phyloP scores from a whole-genome alignment of 2,329 filamentous ascomycete genomes.

The Plenodomus tracheiphilus region DNA sequence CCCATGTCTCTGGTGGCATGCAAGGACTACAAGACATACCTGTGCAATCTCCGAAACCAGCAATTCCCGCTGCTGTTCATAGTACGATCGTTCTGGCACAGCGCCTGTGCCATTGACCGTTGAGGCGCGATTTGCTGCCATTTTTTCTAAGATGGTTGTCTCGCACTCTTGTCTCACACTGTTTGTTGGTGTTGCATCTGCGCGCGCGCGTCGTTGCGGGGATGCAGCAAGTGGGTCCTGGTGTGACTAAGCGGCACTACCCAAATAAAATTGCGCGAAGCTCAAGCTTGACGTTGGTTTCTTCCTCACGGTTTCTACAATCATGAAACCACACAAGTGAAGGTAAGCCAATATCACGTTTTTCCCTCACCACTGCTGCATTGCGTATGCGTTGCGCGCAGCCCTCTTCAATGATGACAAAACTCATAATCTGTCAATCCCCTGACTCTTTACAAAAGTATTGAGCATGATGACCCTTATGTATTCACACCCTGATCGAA shows the following conservation, averaged over 20 bases:
- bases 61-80: conserved; percentile 74
- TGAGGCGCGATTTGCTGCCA: conserved; percentile 29
- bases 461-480: conserved; percentile 56
- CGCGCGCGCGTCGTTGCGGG: conserved; percentile 4
- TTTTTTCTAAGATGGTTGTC: conserved; percentile 9
- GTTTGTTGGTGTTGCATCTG: conserved; percentile 8
- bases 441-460: conserved; percentile 60
- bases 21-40: conserved; percentile 47
- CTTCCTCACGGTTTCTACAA: conserved; percentile 20
- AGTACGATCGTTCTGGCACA: conserved; percentile 56
- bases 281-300: conserved; percentile 13
- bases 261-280: conserved; percentile 21
- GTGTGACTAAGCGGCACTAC: conserved; percentile 22
- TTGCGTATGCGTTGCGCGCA: background rate
- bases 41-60: conserved; percentile 73
- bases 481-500: conserved; percentile 47
- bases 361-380: background rate
- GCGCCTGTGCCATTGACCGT: conserved; percentile 20
- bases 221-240: conserved; percentile 1
- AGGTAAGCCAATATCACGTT: conserved; percentile 26
- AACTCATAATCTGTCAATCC: conserved; percentile 83
- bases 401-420: conserved; percentile 59
- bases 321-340: conserved; percentile 43
- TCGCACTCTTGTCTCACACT: conserved; percentile 3
- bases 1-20: background rate